Percentiles rank a stretch among this genome's conserved stretches.
Evolutionary conservation across 2,329 filamentous ascomycete species (phyloP).

Genomic region (Botrytis tulipae): DNA sequence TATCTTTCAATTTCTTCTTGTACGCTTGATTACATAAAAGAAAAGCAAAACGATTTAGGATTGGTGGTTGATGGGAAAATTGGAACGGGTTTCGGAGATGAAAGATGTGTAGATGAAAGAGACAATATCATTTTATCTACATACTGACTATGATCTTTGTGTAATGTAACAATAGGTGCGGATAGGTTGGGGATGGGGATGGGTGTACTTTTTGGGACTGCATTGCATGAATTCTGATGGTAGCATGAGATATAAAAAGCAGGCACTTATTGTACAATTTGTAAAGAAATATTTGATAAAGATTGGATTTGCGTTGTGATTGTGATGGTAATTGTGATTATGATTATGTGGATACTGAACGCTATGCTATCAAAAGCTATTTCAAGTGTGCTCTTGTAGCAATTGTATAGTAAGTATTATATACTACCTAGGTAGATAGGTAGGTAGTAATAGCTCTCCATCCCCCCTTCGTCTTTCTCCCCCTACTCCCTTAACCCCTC

Average conservation of each 20-base stretch:
- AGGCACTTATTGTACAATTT: slow-evolving; percentile 9
- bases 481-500: too few relatives aligned
- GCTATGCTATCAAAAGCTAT: neutral
- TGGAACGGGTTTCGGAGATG: slow-evolving; percentile 6
- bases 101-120: neutral
- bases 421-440: neutral
- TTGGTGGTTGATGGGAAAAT: slow-evolving; percentile 9
- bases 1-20: slow-evolving; percentile 32
- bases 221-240: slow-evolving; percentile 8
- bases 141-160: slow-evolving; percentile 7
- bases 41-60: slow-evolving; percentile 14
- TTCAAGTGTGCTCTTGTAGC: neutral
- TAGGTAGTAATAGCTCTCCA: too few relatives aligned
- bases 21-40: slow-evolving; percentile 22
- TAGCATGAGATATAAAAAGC: neutral
- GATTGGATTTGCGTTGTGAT: neutral
- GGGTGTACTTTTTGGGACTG: slow-evolving; percentile 13
- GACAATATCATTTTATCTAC: slow-evolving; percentile 17
- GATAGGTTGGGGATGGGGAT: neutral
- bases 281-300: neutral
- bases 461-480: too few relatives aligned
- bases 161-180: slow-evolving; percentile 17
- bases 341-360: neutral
- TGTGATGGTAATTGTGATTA: neutral
- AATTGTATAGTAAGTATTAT: neutral